Conservation (phyloP, 2,329 filamentous ascomycete genomes). For the Periconia digitata region DNA sequence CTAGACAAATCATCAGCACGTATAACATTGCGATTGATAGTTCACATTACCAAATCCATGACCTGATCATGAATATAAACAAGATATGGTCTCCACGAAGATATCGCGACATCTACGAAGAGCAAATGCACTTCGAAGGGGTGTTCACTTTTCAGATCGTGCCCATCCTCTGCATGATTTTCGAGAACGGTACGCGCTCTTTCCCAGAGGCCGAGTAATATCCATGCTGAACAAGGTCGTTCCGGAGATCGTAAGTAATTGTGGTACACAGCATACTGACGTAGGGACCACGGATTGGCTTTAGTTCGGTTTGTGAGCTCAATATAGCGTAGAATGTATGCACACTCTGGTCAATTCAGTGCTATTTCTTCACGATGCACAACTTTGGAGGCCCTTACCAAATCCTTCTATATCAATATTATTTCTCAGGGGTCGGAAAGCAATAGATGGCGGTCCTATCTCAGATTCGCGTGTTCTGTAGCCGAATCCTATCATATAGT, state of each 20-base stretch:
- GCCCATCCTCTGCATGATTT: neutral
- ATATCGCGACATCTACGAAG: neutral
- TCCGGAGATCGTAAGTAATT: neutral
- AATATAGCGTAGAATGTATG: slow-evolving; percentile 12
- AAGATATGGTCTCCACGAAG: neutral
- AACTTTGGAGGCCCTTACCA: neutral
- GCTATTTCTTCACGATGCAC: neutral
- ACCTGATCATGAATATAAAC: neutral
- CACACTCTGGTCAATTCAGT: slow-evolving; percentile 5
- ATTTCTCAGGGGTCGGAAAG: no score
- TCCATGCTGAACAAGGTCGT: slow-evolving; percentile 11
- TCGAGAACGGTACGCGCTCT: slow-evolving; percentile 9
- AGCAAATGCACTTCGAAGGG: slow-evolving; percentile 2
- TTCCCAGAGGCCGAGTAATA: slow-evolving; percentile 8
- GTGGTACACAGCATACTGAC: slow-evolving; percentile 14
- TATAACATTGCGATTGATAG: no score
- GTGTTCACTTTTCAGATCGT: neutral
- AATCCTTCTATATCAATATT: neutral
- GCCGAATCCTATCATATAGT: neutral
- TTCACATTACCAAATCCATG: neutral
- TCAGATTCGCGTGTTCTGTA: neutral
- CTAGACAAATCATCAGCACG: no score
- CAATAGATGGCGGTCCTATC: neutral
- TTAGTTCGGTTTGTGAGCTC: slow-evolving; percentile 12
- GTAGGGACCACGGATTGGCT: slow-evolving; percentile 11